phyloP scores from a whole-genome alignment of 805 yeast species.

The Nakazawaea laoshanensis region DNA sequence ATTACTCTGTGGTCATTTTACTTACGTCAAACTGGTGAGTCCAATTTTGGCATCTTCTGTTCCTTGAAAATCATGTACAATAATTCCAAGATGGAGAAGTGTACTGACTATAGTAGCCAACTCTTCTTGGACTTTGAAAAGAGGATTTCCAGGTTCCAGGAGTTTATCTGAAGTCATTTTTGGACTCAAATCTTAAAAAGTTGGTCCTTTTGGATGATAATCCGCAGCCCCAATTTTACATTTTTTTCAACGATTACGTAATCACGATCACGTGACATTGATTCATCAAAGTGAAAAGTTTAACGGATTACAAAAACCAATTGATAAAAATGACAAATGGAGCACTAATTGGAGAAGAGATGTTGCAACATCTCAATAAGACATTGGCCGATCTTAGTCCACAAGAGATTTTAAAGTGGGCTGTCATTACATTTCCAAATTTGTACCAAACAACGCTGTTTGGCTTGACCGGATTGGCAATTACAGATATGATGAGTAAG shows the following conservation, averaged over 20 bases:
- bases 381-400: slow-evolving; percentile 51
- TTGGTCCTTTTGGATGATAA: too few relatives aligned
- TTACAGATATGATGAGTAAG: slow-evolving; percentile 71
- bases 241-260: neutral
- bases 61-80: slow-evolving; percentile 90
- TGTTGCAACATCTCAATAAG: slow-evolving; percentile 60
- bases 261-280: slow-evolving; percentile 9
- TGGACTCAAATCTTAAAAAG: neutral
- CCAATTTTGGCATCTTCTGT: slow-evolving; percentile 71
- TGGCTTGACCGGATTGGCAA: slow-evolving; percentile 87
- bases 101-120: slow-evolving; percentile 61
- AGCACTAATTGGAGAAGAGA: slow-evolving; percentile 33
- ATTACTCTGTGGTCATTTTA: slow-evolving; percentile 20
- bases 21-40: slow-evolving; percentile 36
- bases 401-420: slow-evolving; percentile 73
- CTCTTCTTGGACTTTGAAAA: slow-evolving; percentile 25
- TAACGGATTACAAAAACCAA: neutral
- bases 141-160: slow-evolving; percentile 12
- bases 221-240: too few relatives aligned
- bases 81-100: slow-evolving; percentile 80
- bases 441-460: slow-evolving; percentile 91
- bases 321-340: neutral
- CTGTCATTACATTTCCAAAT: slow-evolving; percentile 72
- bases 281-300: slow-evolving; percentile 2
- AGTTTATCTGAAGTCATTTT: slow-evolving; percentile 8